These are phyloP conservation scores for Paspalum notatum DNA, from an alignment of 176 grass and related monocot species.

Conservation along the genomic window DNA sequence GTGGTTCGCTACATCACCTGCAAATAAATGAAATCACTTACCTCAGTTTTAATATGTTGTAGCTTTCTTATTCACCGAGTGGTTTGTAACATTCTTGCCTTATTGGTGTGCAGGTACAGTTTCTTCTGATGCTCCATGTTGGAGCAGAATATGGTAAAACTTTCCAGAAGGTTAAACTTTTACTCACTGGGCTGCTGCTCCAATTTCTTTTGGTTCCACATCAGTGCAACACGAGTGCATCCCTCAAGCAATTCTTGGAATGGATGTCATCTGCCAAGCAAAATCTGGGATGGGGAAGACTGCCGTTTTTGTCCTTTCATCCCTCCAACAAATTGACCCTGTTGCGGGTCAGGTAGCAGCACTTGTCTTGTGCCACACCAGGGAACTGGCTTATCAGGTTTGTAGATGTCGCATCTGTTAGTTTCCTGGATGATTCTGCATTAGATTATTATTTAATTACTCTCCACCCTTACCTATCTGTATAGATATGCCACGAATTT, in stretches of 20 bases:
- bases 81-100: constrained; percentile 1
- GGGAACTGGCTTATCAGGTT: constrained; percentile 96
- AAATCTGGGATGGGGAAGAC: constrained; percentile 99
- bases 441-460: constrained; percentile 9
- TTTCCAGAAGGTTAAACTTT: constrained; percentile 88
- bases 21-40: neutral
- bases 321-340: constrained; percentile 94
- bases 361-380: constrained; percentile 90
- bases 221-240: constrained; percentile 99
- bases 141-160: constrained; percentile 82
- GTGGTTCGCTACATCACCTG: too few relatives aligned
- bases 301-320: constrained; percentile 94
- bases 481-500: constrained; percentile 96
- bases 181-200: constrained; percentile 90
- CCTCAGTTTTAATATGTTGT: neutral
- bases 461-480: neutral
- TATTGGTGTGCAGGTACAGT: constrained; percentile 74
- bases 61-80: neutral
- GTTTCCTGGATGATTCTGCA: neutral
- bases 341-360: constrained; percentile 87
- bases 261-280: constrained; percentile 99
- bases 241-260: constrained; percentile 99
- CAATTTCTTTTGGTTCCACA: constrained; percentile 96
- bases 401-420: neutral
- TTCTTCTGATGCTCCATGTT: constrained; percentile 60